These are phyloP conservation scores for Trichodelitschia bisporula DNA, from an alignment of 495 filamentous ascomycete species.

Conservation along the genomic window DNA sequence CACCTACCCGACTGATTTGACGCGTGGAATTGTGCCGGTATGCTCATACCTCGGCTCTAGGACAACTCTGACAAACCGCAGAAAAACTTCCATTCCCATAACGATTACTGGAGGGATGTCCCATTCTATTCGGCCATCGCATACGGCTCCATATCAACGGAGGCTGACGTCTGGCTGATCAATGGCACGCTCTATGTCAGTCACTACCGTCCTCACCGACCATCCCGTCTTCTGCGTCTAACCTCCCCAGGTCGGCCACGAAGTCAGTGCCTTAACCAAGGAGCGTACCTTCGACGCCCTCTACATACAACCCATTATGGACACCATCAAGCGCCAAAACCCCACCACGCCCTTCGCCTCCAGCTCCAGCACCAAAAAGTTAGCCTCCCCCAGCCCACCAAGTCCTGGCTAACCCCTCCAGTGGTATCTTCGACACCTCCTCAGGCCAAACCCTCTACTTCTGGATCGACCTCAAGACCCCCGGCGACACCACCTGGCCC, in stretches of 20 bases:
- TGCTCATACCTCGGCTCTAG: not conserved
- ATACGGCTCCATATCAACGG: constrained; percentile 13
- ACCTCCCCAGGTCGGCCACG: constrained; percentile 14
- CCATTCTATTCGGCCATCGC: constrained; percentile 15
- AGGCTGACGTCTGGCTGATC: constrained; percentile 19
- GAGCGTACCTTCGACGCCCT: constrained; percentile 16
- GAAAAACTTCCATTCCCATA: constrained; percentile 18
- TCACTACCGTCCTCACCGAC: not conserved
- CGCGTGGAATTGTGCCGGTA: constrained; percentile 16
- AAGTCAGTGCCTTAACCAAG: constrained; percentile 12
- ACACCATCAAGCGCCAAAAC: constrained; percentile 14
- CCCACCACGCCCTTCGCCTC: constrained; percentile 11
- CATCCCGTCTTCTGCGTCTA: constrained; percentile 1
- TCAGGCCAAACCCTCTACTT: constrained; percentile 17
- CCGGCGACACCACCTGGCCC: constrained; percentile 12
- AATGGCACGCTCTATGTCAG: constrained; percentile 17
- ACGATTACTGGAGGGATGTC: constrained; percentile 20
- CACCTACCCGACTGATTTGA: constrained; percentile 17
- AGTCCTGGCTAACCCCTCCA: constrained; percentile 3
- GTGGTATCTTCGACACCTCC: constrained; percentile 17
- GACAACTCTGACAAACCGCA: constrained; percentile 1
- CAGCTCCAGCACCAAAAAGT: constrained; percentile 1
- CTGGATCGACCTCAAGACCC: constrained; percentile 19
- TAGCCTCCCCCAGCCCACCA: not conserved
- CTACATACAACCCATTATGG: constrained; percentile 18